These are phyloP conservation scores for Cytidiella melzeri DNA, from an alignment of 768 basidiomycete species.

Conservation along the genomic window DNA sequence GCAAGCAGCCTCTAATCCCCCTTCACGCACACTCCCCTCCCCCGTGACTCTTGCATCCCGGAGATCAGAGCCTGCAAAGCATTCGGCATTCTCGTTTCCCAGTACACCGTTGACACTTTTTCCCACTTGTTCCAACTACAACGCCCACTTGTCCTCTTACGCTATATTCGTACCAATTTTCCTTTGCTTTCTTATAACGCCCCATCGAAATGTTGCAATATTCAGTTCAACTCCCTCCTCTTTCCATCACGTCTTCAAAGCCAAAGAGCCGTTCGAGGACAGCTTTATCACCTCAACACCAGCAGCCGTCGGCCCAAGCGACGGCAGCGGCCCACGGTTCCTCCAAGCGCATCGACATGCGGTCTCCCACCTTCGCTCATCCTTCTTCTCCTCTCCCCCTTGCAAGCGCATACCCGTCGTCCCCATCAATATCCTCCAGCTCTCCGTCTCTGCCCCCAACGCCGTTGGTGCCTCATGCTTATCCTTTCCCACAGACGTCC, in stretches of 20 bases:
- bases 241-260: slow-evolving; percentile 29
- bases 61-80: slow-evolving; percentile 12
- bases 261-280: slow-evolving; percentile 21
- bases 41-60: slow-evolving; percentile 11
- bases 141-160: background rate
- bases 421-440: slow-evolving; percentile 30
- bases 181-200: background rate
- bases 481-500: slow-evolving; percentile 26
- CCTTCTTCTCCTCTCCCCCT: slow-evolving; percentile 26
- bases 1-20: slow-evolving; percentile 7
- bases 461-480: slow-evolving; percentile 25
- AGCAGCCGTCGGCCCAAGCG: background rate
- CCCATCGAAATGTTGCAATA: slow-evolving; percentile 29
- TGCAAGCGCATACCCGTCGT: slow-evolving; percentile 27
- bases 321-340: background rate
- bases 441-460: slow-evolving; percentile 25
- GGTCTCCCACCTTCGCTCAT: slow-evolving; percentile 16
- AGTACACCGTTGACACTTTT: too few relatives aligned
- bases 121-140: too few relatives aligned
- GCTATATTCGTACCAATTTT: slow-evolving; percentile 1
- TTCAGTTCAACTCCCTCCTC: slow-evolving; percentile 27
- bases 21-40: background rate
- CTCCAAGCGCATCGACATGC: slow-evolving; percentile 15
- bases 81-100: too few relatives aligned
- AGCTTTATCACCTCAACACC: background rate